Base-by-base conservation (phyloP, 345 rosid species). In the Carallia brachiata region DNA sequence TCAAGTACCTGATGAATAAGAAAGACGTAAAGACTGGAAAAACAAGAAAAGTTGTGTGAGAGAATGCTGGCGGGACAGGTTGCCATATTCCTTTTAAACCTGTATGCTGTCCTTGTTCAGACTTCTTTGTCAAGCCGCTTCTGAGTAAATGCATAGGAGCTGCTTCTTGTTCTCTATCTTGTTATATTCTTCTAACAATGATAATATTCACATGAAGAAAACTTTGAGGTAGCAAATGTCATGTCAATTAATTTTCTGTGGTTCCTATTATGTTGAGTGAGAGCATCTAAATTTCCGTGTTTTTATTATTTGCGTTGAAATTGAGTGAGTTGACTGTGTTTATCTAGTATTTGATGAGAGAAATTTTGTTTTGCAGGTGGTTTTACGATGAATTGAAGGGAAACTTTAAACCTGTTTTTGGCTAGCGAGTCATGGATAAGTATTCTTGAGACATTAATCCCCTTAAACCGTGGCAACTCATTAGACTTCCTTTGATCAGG, bases 351-450 rank as follows among this genome's bases (percentile, higher is more conserved):
- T 6, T 66, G 18, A 72, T 32, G 28, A 54, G 66, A 31, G 19
- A 64, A 32, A 1, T 68, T 62, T 63, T 68, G 5, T 63, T 27
- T 70, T 79, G 82, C 88, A 87, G 94, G 52, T 85, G 94, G 91
- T 84, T 87, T 73, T 89, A 79, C 50, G 91, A 89, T 74, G 85
- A 85, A 77, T 36, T 37, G 32, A 85, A 84, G 77, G 85, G 87
- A 47, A 80, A 53, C 56, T 89, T 87, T 71, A 88, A 81, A 65
- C 85, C 91, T 61, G 78, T 85, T 74, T 77, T 85, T 19, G 70
- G 77, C 81, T 89, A 70, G 78, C 50, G 67, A 40, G 32, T 52
- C n/a, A 37, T 68, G 31, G 40, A 39, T 23, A 69, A 67, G 65
- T 27, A 39, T 58, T 56, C 63, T 61, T 63, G 63, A 44, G 56